Conservation (phyloP, 139 green algal genomes). For the Chlorella sp. region DNA sequence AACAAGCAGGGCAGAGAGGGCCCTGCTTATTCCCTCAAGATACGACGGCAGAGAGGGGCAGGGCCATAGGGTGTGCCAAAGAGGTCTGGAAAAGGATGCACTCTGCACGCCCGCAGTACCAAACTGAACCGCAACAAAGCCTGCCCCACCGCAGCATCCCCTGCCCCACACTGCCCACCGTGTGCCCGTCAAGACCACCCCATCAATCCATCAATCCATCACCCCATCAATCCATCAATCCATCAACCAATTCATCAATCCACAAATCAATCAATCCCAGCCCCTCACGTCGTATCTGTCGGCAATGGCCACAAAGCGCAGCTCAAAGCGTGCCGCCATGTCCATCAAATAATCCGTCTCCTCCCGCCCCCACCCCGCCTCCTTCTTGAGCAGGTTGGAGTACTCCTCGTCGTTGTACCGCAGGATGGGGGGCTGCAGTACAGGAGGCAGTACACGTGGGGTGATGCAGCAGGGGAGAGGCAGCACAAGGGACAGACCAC, state of each 20-base stretch:
- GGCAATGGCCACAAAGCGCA: conserved; percentile 84
- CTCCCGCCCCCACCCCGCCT: conserved; percentile 72
- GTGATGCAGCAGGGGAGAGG: not conserved
- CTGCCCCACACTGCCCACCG: not conserved
- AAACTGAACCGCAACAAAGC: not conserved
- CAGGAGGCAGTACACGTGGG: not conserved
- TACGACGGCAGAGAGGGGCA: too few species aligned
- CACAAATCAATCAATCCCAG: not conserved
- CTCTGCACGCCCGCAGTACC: not conserved
- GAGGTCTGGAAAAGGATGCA: not conserved
- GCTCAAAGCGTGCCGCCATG: conserved; percentile 76
- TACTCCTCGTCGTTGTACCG: conserved; percentile 84
- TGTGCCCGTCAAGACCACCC: conserved; percentile 52
- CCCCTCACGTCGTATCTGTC: conserved; percentile 82
- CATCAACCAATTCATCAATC: not conserved
- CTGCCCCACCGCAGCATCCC: not conserved
- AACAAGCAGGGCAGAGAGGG: not conserved
- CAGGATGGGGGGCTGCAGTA: conserved; percentile 49
- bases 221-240: not conserved
- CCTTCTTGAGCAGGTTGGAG: conserved; percentile 57
- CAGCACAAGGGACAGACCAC: not conserved
- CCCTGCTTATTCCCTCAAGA: not conserved
- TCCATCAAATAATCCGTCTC: conserved; percentile 94
- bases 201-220: conserved; percentile 76
- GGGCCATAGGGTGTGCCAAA: too few species aligned